These are phyloP conservation scores for Sphaerostilbella broomeana DNA, from an alignment of 2,329 filamentous ascomycete genomes.

Conservation along the genomic window DNA sequence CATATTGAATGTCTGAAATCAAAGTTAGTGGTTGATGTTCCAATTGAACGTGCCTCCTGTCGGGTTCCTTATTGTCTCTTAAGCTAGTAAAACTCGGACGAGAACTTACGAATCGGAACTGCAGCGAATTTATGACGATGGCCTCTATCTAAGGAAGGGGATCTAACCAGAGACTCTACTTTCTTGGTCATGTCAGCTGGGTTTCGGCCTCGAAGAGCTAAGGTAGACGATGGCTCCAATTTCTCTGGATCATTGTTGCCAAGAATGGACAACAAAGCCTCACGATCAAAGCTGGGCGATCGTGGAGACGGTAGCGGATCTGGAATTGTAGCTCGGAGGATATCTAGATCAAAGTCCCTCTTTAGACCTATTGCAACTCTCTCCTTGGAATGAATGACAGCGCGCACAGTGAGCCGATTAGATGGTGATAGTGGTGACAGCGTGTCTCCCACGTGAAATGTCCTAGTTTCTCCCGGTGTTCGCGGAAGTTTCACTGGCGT, in stretches of 20 bases:
- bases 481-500: slow-evolving; percentile 21
- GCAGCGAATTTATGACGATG: no score
- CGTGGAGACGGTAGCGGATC: slow-evolving; percentile 22
- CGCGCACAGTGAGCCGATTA: slow-evolving; percentile 21
- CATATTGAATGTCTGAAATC: slow-evolving; percentile 24
- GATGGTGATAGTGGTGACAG: background rate
- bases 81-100: no score
- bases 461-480: slow-evolving; percentile 5
- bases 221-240: no score
- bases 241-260: no score
- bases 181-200: no score
- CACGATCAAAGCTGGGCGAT: slow-evolving; percentile 16
- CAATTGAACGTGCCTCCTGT: no score
- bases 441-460: background rate
- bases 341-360: slow-evolving; percentile 44
- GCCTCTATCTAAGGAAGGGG: no score
- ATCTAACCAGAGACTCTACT: no score
- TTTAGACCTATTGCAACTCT: slow-evolving; percentile 42
- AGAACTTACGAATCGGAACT: no score
- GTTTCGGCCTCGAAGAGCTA: no score
- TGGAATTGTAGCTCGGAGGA: slow-evolving; percentile 41
- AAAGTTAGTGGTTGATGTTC: no score
- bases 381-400: slow-evolving; percentile 27
- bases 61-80: no score
- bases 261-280: slow-evolving; percentile 13